These are phyloP conservation scores for Klebsormidium nitens DNA, from an alignment of 139 green algal species.

Conservation along the genomic window DNA sequence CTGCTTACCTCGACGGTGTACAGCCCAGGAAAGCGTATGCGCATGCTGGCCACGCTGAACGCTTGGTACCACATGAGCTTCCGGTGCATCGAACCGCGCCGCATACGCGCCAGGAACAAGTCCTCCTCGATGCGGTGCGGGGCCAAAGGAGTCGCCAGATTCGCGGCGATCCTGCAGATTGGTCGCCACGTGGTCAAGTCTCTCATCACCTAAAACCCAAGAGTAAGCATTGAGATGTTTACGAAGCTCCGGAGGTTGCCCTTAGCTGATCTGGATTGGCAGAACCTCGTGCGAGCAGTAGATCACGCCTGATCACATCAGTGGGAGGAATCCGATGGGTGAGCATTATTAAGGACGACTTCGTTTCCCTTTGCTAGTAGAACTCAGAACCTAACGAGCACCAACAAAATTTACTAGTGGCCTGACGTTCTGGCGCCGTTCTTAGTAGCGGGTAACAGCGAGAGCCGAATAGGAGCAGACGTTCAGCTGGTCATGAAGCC, in stretches of 20 bases:
- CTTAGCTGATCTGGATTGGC: not conserved
- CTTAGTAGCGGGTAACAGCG: no score
- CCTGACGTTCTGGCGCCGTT: no score
- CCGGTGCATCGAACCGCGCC: conserved; percentile 38
- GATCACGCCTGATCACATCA: not conserved
- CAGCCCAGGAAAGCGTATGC: conserved; percentile 13
- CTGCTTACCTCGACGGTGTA: conserved; percentile 20
- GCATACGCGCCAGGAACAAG: conserved; percentile 36
- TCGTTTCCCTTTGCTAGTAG: no score
- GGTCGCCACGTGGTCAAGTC: not conserved
- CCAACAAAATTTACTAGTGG: no score
- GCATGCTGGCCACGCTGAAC: conserved; percentile 26
- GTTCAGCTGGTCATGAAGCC: no score
- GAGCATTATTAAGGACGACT: no score
- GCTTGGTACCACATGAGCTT: conserved; percentile 33
- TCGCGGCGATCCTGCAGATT: conserved; percentile 34
- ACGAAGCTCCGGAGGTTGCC: not conserved
- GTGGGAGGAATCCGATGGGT: not conserved
- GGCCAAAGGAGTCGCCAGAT: conserved; percentile 12
- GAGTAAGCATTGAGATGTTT: not conserved
- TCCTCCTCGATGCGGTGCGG: conserved; percentile 34
- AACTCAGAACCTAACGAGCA: no score
- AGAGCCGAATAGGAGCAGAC: no score
- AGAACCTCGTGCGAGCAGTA: not conserved
- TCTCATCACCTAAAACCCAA: not conserved